Conservation (phyloP, 176 grass and related monocot genomes). For the Musa troglodytarum region DNA sequence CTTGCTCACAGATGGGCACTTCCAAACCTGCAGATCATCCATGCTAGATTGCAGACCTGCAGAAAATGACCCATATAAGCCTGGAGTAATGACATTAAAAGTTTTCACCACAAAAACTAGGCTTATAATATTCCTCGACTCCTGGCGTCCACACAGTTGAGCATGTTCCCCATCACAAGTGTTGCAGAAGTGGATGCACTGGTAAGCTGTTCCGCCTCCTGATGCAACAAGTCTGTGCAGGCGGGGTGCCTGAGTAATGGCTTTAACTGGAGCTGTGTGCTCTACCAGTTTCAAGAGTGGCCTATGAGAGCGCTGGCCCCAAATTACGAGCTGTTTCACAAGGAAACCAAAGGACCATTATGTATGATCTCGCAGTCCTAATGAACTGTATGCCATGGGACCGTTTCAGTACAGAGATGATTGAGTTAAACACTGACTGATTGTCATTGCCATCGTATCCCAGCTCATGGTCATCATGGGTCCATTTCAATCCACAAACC, state of each 20-base stretch:
- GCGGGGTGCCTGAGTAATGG: conserved; percentile 84
- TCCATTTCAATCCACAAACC: conserved; percentile 97
- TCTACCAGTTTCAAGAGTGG: conserved; percentile 64
- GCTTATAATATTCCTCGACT: conserved; percentile 54
- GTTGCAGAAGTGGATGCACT: conserved; percentile 90
- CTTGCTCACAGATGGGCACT: conserved; percentile 88
- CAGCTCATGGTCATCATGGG: conserved; percentile 83
- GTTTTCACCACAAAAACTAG: neutral
- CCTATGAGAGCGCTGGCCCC: conserved; percentile 84
- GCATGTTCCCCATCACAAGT: conserved; percentile 61
- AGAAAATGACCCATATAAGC: conserved; percentile 1
- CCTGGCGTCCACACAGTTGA: conserved; percentile 85
- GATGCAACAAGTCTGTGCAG: conserved; percentile 80
- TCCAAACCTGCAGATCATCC: conserved; percentile 69
- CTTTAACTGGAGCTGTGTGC: conserved; percentile 88
- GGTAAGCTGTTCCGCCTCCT: conserved; percentile 82
- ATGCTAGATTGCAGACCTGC: conserved; percentile 90
- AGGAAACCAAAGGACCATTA: neutral
- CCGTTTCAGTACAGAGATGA: too few relatives aligned
- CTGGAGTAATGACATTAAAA: neutral
- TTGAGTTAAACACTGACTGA: conserved; percentile 13
- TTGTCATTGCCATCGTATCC: conserved; percentile 93
- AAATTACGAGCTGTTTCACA: conserved; percentile 53
- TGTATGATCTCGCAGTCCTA: neutral
- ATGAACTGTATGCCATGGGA: too few relatives aligned